Conservation (phyloP, 495 filamentous ascomycete genomes). For the Annulohypoxylon nitens region DNA sequence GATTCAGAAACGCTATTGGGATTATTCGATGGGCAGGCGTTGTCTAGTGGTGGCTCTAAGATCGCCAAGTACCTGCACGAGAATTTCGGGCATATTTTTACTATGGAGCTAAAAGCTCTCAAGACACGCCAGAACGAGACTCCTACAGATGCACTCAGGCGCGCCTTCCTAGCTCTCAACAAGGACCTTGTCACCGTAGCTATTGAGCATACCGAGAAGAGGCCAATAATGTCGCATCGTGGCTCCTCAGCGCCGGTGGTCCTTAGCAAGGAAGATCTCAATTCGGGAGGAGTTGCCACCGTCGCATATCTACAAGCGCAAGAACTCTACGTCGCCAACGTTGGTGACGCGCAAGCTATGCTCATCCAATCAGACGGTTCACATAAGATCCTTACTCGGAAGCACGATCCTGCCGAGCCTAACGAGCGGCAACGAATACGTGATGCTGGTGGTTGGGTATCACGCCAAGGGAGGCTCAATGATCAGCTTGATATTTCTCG, state of each 20-base stretch:
- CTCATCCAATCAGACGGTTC: conserved; percentile 89
- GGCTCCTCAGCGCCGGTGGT: conserved; percentile 76
- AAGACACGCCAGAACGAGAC: conserved; percentile 70
- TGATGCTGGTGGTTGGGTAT: conserved; percentile 95
- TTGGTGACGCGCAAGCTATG: conserved; percentile 94
- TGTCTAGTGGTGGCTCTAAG: conserved; percentile 89
- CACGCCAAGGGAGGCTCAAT: conserved; percentile 92
- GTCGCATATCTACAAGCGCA: conserved; percentile 89
- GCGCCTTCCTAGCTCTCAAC: conserved; percentile 90
- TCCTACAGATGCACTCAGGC: conserved; percentile 83
- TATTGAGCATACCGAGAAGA: conserved; percentile 84
- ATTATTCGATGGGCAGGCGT: conserved; percentile 91
- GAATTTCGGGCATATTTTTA: conserved; percentile 87
- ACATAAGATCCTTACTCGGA: conserved; percentile 82
- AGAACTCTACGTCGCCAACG: conserved; percentile 93
- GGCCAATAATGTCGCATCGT: conserved; percentile 70
- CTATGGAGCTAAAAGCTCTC: conserved; percentile 80
- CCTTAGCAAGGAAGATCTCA: conserved; percentile 87
- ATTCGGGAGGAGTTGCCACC: conserved; percentile 90
- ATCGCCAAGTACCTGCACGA: conserved; percentile 97
- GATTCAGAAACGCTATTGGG: conserved; percentile 91
- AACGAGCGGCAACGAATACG: conserved; percentile 89
- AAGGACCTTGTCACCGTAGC: conserved; percentile 92
- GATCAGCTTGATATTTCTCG: conserved; percentile 91
- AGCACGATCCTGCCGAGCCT: conserved; percentile 90